A percentile compares a stretch with the other conserved stretches of the same genome.
phyloP scores from a whole-genome alignment of 352 stramenopile species.

The Stephanocyclus meneghinianus region DNA sequence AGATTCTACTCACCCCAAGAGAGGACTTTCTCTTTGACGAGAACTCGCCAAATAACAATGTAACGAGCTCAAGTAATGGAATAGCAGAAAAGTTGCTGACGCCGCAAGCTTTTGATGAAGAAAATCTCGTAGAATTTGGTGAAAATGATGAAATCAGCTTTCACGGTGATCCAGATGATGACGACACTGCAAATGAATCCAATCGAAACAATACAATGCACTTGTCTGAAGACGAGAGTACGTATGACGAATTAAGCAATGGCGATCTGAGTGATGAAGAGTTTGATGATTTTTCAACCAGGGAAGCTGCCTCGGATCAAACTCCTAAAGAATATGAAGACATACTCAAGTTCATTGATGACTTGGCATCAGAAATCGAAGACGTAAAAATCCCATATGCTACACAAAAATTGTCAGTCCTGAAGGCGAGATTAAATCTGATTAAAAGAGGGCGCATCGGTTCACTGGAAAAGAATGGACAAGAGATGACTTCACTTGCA shows the following conservation, averaged over 20 bases:
- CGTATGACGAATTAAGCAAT: not conserved
- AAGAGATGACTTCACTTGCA: slow-evolving; percentile 7
- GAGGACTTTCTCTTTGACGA: slow-evolving; percentile 1
- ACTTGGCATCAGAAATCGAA: slow-evolving; percentile 22
- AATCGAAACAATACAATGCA: not conserved
- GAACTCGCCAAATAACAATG: not conserved
- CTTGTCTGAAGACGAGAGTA: not conserved
- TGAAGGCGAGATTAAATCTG: slow-evolving; percentile 26
- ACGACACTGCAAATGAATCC: not conserved
- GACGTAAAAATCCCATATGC: slow-evolving; percentile 18
- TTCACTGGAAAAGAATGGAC: not conserved
- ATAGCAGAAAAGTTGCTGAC: not conserved
- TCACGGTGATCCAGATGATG: slow-evolving; percentile 10
- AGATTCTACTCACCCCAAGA: no score
- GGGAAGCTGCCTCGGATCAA: slow-evolving; percentile 5
- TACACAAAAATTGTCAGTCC: slow-evolving; percentile 16
- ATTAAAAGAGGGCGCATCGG: not conserved
- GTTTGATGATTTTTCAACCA: not conserved
- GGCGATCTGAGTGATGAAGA: not conserved
- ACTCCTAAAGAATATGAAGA: slow-evolving; percentile 15
- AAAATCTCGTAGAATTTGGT: not conserved
- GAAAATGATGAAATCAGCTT: slow-evolving; percentile 18
- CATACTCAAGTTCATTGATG: slow-evolving; percentile 29
- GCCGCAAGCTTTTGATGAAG: slow-evolving; percentile 12
- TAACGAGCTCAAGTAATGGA: not conserved